Evolutionary conservation across 768 basidiomycete genomes (phyloP).

Genomic region (Roridomyces roridus): DNA sequence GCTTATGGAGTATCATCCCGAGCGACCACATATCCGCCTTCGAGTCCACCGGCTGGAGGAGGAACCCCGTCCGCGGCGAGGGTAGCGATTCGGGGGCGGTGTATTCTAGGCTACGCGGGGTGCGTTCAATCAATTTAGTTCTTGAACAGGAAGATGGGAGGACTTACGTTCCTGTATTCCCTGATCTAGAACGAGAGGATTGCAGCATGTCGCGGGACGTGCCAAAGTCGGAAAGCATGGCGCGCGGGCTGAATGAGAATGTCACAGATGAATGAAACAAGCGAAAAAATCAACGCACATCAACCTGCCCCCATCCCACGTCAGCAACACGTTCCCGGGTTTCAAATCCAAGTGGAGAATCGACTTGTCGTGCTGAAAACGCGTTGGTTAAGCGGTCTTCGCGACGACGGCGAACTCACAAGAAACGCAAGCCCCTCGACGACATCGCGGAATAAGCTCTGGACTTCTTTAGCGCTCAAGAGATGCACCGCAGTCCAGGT

Average conservation of each 20-base stretch:
- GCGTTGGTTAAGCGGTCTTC: not conserved
- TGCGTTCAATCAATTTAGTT: not conserved
- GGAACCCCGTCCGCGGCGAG: slow-evolving; percentile 65
- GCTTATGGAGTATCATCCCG: slow-evolving; percentile 94
- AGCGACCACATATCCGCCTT: slow-evolving; percentile 98
- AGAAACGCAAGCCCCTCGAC: slow-evolving; percentile 88
- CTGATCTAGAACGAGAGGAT: slow-evolving; percentile 70
- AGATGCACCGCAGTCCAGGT: slow-evolving; percentile 82
- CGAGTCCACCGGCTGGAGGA: slow-evolving; percentile 75
- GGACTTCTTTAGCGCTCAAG: slow-evolving; percentile 84
- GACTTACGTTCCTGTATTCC: slow-evolving; percentile 92
- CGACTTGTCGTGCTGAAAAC: slow-evolving; percentile 72
- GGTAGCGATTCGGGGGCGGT: slow-evolving; percentile 88
- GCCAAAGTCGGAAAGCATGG: slow-evolving; percentile 96
- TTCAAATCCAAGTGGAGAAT: slow-evolving; percentile 95
- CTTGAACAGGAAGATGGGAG: not conserved
- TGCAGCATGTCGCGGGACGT: slow-evolving; percentile 91
- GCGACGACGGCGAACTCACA: slow-evolving; percentile 47
- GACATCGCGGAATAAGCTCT: slow-evolving; percentile 82
- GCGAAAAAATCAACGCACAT: slow-evolving; percentile 56
- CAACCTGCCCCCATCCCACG: slow-evolving; percentile 86
- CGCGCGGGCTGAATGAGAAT: slow-evolving; percentile 70
- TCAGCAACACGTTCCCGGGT: slow-evolving; percentile 91
- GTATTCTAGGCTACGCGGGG: slow-evolving; percentile 71
- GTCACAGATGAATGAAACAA: not conserved